Conservation (phyloP, 2,329 filamentous ascomycete species). For the Diaporthe australafricana region DNA sequence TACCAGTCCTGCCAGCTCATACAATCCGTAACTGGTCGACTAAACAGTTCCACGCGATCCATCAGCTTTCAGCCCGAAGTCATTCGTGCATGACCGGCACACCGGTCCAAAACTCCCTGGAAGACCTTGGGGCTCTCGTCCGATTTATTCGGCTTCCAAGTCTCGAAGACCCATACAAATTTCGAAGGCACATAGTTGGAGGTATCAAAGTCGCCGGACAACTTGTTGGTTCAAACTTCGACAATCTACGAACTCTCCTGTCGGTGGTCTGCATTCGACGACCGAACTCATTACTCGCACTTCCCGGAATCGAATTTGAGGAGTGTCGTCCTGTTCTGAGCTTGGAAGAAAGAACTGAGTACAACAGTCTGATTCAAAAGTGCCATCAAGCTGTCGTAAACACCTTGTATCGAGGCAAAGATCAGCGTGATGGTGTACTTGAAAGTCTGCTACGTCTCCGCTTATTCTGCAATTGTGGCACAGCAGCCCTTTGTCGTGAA, state of each 20-base stretch:
- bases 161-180: slow-evolving; percentile 33
- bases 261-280: slow-evolving; percentile 3
- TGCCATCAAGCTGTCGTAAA: not conserved
- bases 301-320: not conserved
- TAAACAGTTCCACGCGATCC: slow-evolving; percentile 41
- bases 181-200: slow-evolving; percentile 29
- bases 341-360: not conserved
- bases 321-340: not conserved
- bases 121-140: slow-evolving; percentile 40
- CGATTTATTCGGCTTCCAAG: slow-evolving; percentile 39
- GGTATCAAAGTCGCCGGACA: not conserved
- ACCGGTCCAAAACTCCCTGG: slow-evolving; percentile 41
- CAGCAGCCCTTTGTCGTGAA: not conserved
- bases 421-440: not conserved
- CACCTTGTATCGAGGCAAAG: not conserved
- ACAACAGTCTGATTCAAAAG: not conserved
- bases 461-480: slow-evolving; percentile 12
- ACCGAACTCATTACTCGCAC: not conserved
- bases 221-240: not conserved
- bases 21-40: slow-evolving; percentile 38
- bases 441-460: slow-evolving; percentile 5
- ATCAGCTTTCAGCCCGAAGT: slow-evolving; percentile 37
- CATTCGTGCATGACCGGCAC: slow-evolving; percentile 43
- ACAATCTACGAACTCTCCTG: not conserved
- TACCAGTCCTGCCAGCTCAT: not conserved